Evolutionary conservation across 2,329 filamentous ascomycete genomes (phyloP).

Genomic region (Curvularia hawaiiensis): DNA sequence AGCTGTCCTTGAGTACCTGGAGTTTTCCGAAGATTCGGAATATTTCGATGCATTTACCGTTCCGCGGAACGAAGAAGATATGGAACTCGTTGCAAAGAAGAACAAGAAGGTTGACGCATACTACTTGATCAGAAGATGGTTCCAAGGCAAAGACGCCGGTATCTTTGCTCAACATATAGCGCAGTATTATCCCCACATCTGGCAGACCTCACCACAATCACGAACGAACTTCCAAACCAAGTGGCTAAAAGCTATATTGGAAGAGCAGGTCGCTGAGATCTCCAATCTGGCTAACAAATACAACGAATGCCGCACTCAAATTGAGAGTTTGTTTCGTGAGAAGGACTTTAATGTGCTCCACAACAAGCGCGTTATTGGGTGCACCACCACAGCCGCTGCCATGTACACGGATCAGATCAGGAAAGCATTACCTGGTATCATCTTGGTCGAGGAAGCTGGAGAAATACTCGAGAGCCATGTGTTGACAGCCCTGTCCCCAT

Average conservation of each 20-base stretch:
- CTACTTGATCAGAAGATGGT: constrained; percentile 64
- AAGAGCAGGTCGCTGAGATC: constrained; percentile 58
- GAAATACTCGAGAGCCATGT: constrained; percentile 74
- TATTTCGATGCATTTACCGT: constrained; percentile 64
- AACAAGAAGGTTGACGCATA: constrained; percentile 52
- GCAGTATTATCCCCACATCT: constrained; percentile 50
- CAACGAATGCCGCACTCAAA: constrained; percentile 49
- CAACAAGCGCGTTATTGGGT: constrained; percentile 67
- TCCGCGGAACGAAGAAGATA: constrained; percentile 54
- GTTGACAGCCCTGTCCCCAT: constrained; percentile 61
- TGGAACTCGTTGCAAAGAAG: constrained; percentile 52
- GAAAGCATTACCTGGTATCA: constrained; percentile 60
- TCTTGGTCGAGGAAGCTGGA: constrained; percentile 74
- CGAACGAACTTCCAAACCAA: constrained; percentile 44
- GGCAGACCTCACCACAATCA: constrained; percentile 53
- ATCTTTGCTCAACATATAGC: constrained; percentile 44
- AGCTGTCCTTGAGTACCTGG: constrained; percentile 53
- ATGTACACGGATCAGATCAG: constrained; percentile 63
- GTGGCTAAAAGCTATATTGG: constrained; percentile 43
- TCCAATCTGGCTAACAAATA: constrained; percentile 48
- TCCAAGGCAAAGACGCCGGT: constrained; percentile 53
- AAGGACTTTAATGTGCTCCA: constrained; percentile 48
- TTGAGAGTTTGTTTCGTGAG: constrained; percentile 42
- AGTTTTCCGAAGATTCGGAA: constrained; percentile 58
- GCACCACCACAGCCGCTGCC: constrained; percentile 73